Evolutionary conservation across 441 rosid species (phyloP), one percentile per base, ranked within the genome.

Genomic region (Erodium chrysanthum): DNA sequence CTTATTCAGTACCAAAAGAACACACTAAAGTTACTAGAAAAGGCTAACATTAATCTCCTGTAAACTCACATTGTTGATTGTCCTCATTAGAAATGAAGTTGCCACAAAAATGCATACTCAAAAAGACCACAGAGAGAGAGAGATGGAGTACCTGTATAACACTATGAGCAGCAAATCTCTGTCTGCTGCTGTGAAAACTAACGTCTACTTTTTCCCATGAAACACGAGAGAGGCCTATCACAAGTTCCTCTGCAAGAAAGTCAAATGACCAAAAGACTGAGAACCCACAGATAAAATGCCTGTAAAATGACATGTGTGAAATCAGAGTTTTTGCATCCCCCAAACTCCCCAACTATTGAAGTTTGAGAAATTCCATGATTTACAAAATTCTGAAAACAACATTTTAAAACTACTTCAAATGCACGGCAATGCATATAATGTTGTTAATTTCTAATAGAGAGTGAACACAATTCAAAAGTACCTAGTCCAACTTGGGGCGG

Each of bases 171-270:
- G 96, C 92, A 77, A 81, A 82, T 74, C 91, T 91, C 81, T 74
- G 92, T 78, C 88, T 81, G 79, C 94, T 76, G 74, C 80, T 74
- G 72, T 88, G 96, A 70, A 94, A 91, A 79, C 96, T 91, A 77
- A 89, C 99, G 73, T 91, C 99, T 56, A 94, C 75, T 74, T 94
- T 94, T 72, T 94, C 94, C 97, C 98, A 93, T 64, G 98, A 83
- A 42, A 93, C 90, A 20, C 81, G 82, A 67, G 97, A 91, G 60
- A 93, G 80, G 35, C 91, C 88, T 42, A 70, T 84, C 75, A 90
- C 82, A 76, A 93, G 81, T 72, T 84, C 95, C 79, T 88, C 97
- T 93, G 88, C 83, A 71, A 64, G 70, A 68, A 54, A 21, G 46
- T 37, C 67, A 67, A 68, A 20, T 17, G 9, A 54, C 40, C 21